A percentile compares a stretch with the other conserved stretches of the same genome.
phyloP scores from a whole-genome alignment of 352 stramenopile genomes.

The Pythium periplocum region DNA sequence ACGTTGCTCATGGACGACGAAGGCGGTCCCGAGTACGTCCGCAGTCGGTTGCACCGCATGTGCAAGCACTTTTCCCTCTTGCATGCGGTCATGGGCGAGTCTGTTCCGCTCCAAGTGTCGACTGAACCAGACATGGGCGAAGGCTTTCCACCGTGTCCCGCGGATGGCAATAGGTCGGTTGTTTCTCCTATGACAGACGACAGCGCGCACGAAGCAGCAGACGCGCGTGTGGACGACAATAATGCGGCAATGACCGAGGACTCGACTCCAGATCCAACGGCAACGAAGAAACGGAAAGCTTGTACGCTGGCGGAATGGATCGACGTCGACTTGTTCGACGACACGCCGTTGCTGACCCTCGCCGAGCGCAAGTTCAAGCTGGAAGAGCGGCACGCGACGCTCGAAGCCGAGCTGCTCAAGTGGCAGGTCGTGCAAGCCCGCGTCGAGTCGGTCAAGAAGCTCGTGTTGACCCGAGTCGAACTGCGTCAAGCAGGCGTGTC shows the following conservation, averaged over 20 bases:
- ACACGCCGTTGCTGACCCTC: neutral
- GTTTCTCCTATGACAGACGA: too few relatives aligned
- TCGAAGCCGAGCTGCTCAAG: slow-evolving; percentile 5
- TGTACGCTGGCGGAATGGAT: neutral
- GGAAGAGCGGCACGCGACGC: slow-evolving; percentile 1
- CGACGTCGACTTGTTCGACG: neutral
- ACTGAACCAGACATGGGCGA: neutral
- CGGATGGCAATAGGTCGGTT: too few relatives aligned
- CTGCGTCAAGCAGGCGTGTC: slow-evolving; percentile 12
- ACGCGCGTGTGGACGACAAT: too few relatives aligned
- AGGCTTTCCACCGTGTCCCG: neutral
- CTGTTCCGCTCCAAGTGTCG: neutral
- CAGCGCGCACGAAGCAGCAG: too few relatives aligned
- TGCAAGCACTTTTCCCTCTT: slow-evolving; percentile 10
- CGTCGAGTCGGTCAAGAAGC: slow-evolving; percentile 12
- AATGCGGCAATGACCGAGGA: neutral
- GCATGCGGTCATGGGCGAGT: slow-evolving; percentile 4
- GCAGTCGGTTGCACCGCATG: slow-evolving; percentile 1
- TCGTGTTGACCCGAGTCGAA: slow-evolving; percentile 8
- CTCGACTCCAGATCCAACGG: neutral
- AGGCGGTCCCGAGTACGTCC: neutral
- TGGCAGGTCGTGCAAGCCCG: slow-evolving; percentile 5
- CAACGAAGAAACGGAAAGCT: slow-evolving; percentile 4
- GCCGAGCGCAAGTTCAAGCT: slow-evolving; percentile 1
- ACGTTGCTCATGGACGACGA: neutral